Evolutionary conservation across 2,329 filamentous ascomycete species (phyloP).

Genomic region (Colletotrichum horii): DNA sequence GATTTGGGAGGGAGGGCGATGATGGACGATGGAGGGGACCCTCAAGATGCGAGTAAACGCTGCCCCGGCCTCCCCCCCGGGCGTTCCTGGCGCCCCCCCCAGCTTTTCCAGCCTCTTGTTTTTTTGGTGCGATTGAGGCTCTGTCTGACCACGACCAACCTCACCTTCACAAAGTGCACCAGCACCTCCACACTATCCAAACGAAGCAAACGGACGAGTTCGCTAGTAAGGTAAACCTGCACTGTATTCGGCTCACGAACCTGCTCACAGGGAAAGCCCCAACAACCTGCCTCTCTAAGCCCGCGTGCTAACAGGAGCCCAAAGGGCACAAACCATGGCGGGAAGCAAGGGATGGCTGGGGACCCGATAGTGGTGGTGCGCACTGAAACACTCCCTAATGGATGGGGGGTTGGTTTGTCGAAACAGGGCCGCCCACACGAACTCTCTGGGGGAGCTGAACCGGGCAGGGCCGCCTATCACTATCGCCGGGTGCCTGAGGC

Average conservation of each 20-base stretch:
- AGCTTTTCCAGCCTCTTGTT: not conserved
- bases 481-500: not conserved
- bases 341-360: slow-evolving; percentile 1
- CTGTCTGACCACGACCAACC: not conserved
- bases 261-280: not conserved
- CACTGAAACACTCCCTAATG: not conserved
- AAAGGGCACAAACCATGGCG: not conserved
- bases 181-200: not conserved
- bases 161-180: not conserved
- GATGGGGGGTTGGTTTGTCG: not conserved
- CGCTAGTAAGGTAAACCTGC: not conserved
- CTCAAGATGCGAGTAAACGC: not conserved
- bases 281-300: not conserved
- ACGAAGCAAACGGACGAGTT: not conserved
- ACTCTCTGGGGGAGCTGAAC: not conserved
- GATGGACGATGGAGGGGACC: not conserved
- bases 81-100: not conserved
- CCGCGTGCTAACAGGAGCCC: not conserved
- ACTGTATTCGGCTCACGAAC: not conserved
- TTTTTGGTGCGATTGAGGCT: not conserved
- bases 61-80: not conserved
- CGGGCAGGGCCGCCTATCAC: not conserved
- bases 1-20: not conserved
- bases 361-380: not conserved
- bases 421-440: not conserved